Evolutionary conservation across 2,329 filamentous ascomycete genomes (phyloP), one percentile per base, ranked within the genome.

Genomic region (Aspergillus hiratsukae): DNA sequence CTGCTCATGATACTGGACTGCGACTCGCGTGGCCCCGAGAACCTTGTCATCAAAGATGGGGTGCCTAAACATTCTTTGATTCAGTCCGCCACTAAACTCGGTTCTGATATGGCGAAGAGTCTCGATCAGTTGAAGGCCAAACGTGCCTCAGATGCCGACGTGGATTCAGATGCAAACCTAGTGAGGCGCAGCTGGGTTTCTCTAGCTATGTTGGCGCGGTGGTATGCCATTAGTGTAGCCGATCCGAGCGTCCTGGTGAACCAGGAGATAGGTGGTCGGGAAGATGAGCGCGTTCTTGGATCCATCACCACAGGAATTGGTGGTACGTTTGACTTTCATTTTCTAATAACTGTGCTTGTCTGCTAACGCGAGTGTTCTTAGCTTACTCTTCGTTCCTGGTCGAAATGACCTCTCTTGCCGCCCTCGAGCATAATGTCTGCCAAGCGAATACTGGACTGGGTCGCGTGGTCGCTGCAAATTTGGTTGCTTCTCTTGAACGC

Each of bases 1-100:
- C 64, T 73, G 8, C 61, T 78, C 21, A 72, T 78, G 69, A 69
- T 75, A 19, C 67, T 78, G 10, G 76, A 78, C 46, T 74, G 73
- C 54, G 75, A 77, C 49, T 64, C 68, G 9, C 74, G 74, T 43
- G 73, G 73, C 2, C 74, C 75, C 1, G 73, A 77, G 40, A 76
- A 77, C 51, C 64, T 77, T 23, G 67, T 71, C 25, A 61, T 71
- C 41, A 75, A 75, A 58, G 69, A 75, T 55, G 73, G 72, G n/a
- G 59, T 73, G 14, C 69, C 73, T 1, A 77, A 76, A 58, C 67
- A 69, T 21, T 69, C 66, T 1, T 59, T 77, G n/a, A 67, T 76
- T n/a, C 73, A 76, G 50, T 66, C 69, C 27, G 71, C 73, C 2
- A 70, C 63, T 48, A 72, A 71, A 55, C 66, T 76, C 45, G 72